phyloP scores from a whole-genome alignment of 192 early-diverging fungal species.

The Coemansia sp. region DNA sequence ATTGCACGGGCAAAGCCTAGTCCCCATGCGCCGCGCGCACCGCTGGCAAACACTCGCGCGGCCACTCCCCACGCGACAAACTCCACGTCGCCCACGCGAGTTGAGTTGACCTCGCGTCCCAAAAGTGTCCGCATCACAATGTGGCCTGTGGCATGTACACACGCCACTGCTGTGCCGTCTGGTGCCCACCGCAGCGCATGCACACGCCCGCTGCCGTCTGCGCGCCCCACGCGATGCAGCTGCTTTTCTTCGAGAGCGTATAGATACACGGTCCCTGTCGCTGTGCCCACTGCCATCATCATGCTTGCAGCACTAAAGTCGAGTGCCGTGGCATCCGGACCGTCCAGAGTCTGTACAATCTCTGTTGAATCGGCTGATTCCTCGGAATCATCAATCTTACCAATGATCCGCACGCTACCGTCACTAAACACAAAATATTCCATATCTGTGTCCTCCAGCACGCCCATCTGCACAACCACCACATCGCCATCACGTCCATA shows the following conservation, averaged over 20 bases:
- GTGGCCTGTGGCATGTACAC: conserved; percentile 43
- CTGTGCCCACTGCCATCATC: conserved; percentile 32
- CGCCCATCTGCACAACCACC: not conserved
- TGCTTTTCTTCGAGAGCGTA: conserved; percentile 1
- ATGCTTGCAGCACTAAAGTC: conserved; percentile 24
- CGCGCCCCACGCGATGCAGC: conserved; percentile 11
- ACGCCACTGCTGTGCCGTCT: conserved; percentile 38
- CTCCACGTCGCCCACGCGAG: conserved; percentile 16
- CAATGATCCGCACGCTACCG: not conserved
- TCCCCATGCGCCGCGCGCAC: conserved; percentile 19
- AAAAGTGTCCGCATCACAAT: conserved; percentile 31
- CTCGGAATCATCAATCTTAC: no score
- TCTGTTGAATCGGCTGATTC: no score
- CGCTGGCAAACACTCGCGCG: conserved; percentile 12
- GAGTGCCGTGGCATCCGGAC: conserved; percentile 12
- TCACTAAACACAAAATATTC: not conserved
- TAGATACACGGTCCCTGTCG: conserved; percentile 24
- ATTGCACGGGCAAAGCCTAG: conserved; percentile 41
- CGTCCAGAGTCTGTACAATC: not conserved
- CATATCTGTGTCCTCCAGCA: not conserved
- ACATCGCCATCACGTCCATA: conserved; percentile 11
- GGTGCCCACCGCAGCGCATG: conserved; percentile 33
- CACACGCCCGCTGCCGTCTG: conserved; percentile 7
- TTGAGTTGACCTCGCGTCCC: conserved; percentile 41
- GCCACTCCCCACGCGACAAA: not conserved